These are phyloP conservation scores for Posidonia oceanica DNA, from an alignment of 116 monocot species.

Conservation along the genomic window DNA sequence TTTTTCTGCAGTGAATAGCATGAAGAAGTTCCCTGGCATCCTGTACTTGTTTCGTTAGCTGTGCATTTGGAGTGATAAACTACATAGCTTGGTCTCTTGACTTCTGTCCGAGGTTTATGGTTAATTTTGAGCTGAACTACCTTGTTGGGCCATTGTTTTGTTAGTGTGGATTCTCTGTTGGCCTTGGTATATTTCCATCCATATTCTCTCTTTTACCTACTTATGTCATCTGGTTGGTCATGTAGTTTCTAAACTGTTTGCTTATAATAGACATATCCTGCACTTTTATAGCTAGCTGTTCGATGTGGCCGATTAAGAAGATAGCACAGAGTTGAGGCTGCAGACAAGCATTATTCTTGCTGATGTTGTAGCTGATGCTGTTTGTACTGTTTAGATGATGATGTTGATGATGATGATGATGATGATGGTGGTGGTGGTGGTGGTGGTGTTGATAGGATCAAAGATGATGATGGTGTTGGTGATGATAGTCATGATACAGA, in stretches of 20 bases:
- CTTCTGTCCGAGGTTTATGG: neutral
- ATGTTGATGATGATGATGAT: conserved; percentile 7
- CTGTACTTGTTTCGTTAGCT: neutral
- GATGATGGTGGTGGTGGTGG: neutral
- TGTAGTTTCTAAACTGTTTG: neutral
- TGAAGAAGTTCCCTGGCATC: neutral
- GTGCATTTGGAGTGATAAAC: neutral
- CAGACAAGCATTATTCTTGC: conserved; percentile 6
- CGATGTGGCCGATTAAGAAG: neutral
- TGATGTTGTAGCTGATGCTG: conserved; percentile 11
- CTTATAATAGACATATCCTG: conserved; percentile 9
- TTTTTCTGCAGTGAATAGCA: neutral
- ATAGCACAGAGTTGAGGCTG: neutral
- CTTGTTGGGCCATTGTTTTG: neutral
- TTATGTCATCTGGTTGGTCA: neutral
- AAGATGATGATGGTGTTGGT: neutral
- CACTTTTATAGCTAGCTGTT: conserved; percentile 6
- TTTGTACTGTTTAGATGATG: conserved; percentile 8
- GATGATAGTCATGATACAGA: neutral
- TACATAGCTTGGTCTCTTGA: neutral
- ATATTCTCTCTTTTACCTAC: neutral
- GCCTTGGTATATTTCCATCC: conserved; percentile 5
- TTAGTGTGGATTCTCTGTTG: neutral
- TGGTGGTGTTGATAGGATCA: neutral
- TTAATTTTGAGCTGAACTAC: conserved; percentile 1